A percentile compares a stretch with the other conserved stretches of the same genome.
Conservation (phyloP, 768 basidiomycete species). For the Tricholoma terreum region DNA sequence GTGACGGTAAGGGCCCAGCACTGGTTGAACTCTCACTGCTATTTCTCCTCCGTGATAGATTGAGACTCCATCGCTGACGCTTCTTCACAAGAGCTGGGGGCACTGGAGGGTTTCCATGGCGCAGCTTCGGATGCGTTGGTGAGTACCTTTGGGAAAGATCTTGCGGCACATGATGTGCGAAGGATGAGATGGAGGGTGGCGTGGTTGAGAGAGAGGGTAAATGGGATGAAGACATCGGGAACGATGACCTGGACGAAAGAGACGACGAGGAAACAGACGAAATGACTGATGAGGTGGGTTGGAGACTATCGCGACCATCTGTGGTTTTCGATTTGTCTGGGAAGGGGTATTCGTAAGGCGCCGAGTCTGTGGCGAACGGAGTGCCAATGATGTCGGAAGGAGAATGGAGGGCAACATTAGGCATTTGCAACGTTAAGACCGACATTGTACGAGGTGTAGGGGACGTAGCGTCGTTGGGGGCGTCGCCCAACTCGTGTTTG, state of each 20-base stretch:
- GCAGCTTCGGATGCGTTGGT: constrained; percentile 23
- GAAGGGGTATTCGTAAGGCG: constrained; percentile 34
- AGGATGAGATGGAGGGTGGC: constrained; percentile 8
- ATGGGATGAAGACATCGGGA: neutral
- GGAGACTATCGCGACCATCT: neutral
- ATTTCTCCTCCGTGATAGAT: constrained; percentile 11
- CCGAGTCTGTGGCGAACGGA: constrained; percentile 28
- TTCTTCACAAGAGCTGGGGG: constrained; percentile 29
- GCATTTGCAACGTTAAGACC: neutral
- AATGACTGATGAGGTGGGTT: constrained; percentile 3
- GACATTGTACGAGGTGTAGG: neutral
- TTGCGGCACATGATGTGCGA: constrained; percentile 8
- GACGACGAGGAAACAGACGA: constrained; percentile 6
- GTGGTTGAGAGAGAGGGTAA: constrained; percentile 13
- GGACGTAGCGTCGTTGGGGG: neutral
- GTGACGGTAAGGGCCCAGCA: neutral
- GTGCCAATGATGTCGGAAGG: constrained; percentile 32
- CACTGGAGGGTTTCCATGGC: constrained; percentile 20
- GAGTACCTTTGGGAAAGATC: constrained; percentile 11
- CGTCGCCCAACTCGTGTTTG: too few species aligned
- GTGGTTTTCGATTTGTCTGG: constrained; percentile 5
- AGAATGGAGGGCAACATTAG: constrained; percentile 21
- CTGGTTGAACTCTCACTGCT: constrained; percentile 4
- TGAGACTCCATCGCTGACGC: constrained; percentile 20
- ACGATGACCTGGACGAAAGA: constrained; percentile 2